Percentiles rank a stretch among this genome's conserved stretches.
These are phyloP conservation scores for Silene uniflora DNA, from an alignment of 148 eudicot species.

Conservation along the genomic window DNA sequence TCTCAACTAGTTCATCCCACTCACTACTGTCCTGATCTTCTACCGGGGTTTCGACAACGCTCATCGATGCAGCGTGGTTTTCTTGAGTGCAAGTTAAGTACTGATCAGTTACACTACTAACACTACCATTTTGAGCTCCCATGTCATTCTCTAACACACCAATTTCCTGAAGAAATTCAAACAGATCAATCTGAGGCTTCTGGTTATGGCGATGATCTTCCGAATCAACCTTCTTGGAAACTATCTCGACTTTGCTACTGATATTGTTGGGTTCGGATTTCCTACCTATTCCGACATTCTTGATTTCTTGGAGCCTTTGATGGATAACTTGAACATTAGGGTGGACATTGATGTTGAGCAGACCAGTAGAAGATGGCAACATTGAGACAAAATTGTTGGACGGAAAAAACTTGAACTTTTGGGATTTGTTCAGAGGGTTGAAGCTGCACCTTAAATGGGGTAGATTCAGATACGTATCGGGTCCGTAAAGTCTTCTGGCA, in stretches of 20 bases:
- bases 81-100: constrained; percentile 14
- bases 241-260: not conserved
- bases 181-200: constrained; percentile 88
- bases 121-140: not conserved
- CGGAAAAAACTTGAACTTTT: constrained; percentile 61
- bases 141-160: constrained; percentile 55
- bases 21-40: constrained; percentile 37
- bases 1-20: constrained; percentile 69
- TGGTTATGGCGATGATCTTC: constrained; percentile 9
- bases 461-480: constrained; percentile 77
- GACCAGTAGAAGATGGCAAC: constrained; percentile 40
- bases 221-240: constrained; percentile 12
- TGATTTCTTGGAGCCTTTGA: constrained; percentile 74
- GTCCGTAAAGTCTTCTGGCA: constrained; percentile 76
- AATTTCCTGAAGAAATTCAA: constrained; percentile 76
- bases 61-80: constrained; percentile 21
- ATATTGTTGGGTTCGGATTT: constrained; percentile 20
- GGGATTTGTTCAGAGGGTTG: constrained; percentile 73
- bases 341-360: constrained; percentile 76
- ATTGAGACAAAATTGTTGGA: constrained; percentile 42
- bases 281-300: constrained; percentile 36
- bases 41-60: not conserved
- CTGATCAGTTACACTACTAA: not conserved
- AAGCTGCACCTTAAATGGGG: constrained; percentile 70
- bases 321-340: constrained; percentile 75